Percentiles rank a stretch among this genome's conserved stretches.
These are phyloP conservation scores for Wickerhamomyces ciferrii DNA, from an alignment of 805 yeast species.

Conservation along the genomic window DNA sequence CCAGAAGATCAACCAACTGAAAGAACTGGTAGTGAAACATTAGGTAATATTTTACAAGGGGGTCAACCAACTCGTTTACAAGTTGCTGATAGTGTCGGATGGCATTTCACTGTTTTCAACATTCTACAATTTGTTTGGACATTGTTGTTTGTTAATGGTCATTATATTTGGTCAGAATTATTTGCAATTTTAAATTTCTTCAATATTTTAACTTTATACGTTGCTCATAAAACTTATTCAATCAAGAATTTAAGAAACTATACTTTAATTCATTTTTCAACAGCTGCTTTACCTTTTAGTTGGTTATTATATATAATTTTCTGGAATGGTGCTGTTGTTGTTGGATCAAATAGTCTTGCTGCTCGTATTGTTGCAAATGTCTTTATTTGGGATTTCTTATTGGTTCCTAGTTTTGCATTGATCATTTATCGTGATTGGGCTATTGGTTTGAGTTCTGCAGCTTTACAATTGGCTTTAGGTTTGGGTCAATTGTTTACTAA, in stretches of 20 bases:
- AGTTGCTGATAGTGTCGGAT: conserved; percentile 35
- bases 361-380: conserved; percentile 69
- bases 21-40: conserved; percentile 2
- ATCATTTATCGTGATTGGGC: conserved; percentile 66
- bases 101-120: conserved; percentile 63
- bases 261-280: conserved; percentile 59
- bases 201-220: conserved; percentile 49
- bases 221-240: conserved; percentile 49
- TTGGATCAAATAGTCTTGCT: conserved; percentile 40
- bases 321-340: conserved; percentile 81
- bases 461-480: conserved; percentile 61
- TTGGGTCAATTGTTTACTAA: conserved; percentile 65
- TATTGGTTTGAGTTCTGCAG: conserved; percentile 52
- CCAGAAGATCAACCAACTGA: conserved; percentile 20
- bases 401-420: conserved; percentile 57
- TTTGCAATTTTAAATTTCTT: conserved; percentile 53
- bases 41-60: conserved; percentile 13
- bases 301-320: conserved; percentile 72
- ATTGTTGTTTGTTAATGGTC: conserved; percentile 50
- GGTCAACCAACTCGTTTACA: conserved; percentile 14
- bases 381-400: conserved; percentile 70
- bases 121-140: conserved; percentile 59
- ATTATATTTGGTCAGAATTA: conserved; percentile 56
- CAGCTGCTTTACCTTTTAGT: conserved; percentile 63
- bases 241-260: conserved; percentile 47